Evolutionary conservation across 306 rosid species (phyloP), one percentile per base, ranked within the genome.

Genomic region (Castanea crenata): DNA sequence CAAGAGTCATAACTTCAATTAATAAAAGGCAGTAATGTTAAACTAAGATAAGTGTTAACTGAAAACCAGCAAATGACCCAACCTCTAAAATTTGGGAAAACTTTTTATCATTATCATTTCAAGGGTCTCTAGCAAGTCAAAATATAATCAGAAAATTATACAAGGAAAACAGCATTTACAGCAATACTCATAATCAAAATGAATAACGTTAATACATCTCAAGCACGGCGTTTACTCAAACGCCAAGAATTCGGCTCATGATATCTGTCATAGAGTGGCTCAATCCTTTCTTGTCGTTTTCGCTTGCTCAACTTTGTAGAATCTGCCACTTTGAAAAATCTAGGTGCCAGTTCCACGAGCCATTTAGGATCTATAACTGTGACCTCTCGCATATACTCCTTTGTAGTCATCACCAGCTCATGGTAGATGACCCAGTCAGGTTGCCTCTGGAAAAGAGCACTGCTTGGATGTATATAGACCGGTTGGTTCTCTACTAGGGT

Each of bases 201-300:
- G 62, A 41, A 80, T 58, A 38, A 75, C 31, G 74, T 77, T 21
- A 59, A 41, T 63, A 80, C 79, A 59, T 49, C 83, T 87, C 84
- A 94, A 75, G 96, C 96, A n/a, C 92, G 91, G 5, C 96, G 88
- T 85, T 90, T 89, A 76, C 97, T 92, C 83, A 93, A 84, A 49
- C 98, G 91, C 98, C 98, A 93, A 16, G 98, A 93, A 74, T 93
- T 93, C 13, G 98, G 98, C 85, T 93, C 97, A 1, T 93, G 94
- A 85, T 93, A 91, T 89, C 98, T 85, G 63, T 93, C 98, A 77
- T 91, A 93, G 82, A 41, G 46, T 41, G 46, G 46, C 46, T 41
- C 46, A 41, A 41, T 41, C 46, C 46, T 41, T 41, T 41, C 46
- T 41, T 41, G 46, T 41, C 46, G 46, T 41, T 41, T 41, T 41